phyloP scores from a whole-genome alignment of 306 rosid species.

The Gillenia trifoliata region DNA sequence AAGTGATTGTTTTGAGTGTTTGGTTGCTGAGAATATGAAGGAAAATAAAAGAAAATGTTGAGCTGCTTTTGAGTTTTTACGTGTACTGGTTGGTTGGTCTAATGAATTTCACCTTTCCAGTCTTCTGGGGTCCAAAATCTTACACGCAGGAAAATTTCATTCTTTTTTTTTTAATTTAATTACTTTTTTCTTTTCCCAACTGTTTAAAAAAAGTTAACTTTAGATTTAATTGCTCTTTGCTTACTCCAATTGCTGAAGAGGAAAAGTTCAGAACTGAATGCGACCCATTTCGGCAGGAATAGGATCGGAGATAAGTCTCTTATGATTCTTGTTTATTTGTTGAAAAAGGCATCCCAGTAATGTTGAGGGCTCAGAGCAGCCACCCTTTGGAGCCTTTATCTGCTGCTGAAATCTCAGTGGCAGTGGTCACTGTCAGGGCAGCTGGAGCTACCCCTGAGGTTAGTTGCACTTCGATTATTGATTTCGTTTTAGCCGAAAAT shows the following conservation, averaged over 20 bases:
- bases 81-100: not conserved
- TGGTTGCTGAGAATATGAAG: not conserved
- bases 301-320: not conserved
- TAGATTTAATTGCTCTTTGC: not conserved
- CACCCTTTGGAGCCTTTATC: constrained; percentile 80
- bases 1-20: not conserved
- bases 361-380: constrained; percentile 64
- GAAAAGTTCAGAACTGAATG: constrained; percentile 1
- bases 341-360: constrained; percentile 49
- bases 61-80: not conserved
- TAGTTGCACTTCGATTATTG: not conserved
- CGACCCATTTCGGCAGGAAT: not conserved
- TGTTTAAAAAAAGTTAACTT: not conserved
- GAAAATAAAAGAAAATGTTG: not conserved
- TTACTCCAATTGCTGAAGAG: not conserved
- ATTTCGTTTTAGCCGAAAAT: not conserved
- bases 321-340: constrained; percentile 9
- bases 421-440: constrained; percentile 75
- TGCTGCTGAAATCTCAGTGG: constrained; percentile 86
- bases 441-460: constrained; percentile 89
- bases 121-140: constrained; percentile 17
- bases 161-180: not conserved
- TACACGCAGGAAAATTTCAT: not conserved
- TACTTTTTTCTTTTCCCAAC: not conserved
- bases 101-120: constrained; percentile 19